Conservation (phyloP, 176 grass and related monocot genomes). For the Zea luxurians region DNA sequence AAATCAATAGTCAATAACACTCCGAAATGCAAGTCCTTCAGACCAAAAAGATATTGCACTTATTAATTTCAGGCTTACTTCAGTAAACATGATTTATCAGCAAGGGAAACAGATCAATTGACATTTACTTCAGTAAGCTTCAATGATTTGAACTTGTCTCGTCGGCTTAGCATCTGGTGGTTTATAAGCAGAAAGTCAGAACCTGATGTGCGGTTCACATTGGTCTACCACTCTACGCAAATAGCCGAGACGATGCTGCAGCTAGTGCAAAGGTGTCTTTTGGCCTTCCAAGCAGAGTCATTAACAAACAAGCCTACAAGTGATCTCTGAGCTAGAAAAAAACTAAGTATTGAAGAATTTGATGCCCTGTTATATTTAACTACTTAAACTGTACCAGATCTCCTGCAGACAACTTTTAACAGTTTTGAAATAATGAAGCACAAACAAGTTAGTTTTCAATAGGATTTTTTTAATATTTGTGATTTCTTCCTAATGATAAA, state of each 20-base stretch:
- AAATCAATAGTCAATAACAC: not conserved
- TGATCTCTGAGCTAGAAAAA: not conserved
- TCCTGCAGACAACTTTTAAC: not conserved
- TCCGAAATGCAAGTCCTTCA: not conserved
- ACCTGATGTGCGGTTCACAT: not conserved
- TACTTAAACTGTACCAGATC: constrained; percentile 11
- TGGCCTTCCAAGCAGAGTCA: not conserved
- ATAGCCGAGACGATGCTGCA: not conserved
- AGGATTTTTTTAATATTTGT: not conserved
- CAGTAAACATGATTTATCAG: not conserved
- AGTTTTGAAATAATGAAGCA: constrained; percentile 10
- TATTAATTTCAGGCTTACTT: not conserved
- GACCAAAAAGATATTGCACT: constrained; percentile 3
- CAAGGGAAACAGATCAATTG: not conserved
- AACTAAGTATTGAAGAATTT: constrained; percentile 8
- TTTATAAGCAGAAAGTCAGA: not conserved
- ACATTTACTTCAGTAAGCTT: constrained; percentile 2
- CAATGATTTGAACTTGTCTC: not conserved
- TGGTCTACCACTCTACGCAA: not conserved
- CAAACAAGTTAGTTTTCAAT: constrained; percentile 11
- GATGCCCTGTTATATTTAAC: not conserved
- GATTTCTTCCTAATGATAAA: constrained; percentile 10
- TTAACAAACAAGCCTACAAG: constrained; percentile 3
- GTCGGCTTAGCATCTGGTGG: not conserved
- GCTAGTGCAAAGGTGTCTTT: not conserved